Evolutionary conservation across 306 rosid species (phyloP).

Genomic region (Rosa rugosa): DNA sequence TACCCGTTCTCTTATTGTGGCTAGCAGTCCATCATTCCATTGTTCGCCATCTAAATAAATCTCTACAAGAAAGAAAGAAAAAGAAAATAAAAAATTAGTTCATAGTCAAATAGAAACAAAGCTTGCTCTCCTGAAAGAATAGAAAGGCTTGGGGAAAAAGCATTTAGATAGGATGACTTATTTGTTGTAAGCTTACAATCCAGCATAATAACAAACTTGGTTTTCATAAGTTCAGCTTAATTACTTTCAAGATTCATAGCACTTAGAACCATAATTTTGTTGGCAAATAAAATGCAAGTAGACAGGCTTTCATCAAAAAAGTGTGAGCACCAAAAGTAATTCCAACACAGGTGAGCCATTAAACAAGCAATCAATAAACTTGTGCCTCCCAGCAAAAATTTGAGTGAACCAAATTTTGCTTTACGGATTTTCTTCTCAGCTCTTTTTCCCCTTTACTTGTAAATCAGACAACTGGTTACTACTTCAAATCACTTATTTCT

Average conservation of each 20-base stretch:
- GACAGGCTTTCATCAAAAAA: not conserved
- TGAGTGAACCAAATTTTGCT: too few species aligned
- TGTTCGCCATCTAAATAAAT: constrained; percentile 65
- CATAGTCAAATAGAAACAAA: constrained; percentile 6
- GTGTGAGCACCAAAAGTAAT: constrained; percentile 1
- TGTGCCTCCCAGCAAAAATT: too few species aligned
- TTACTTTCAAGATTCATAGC: not conserved
- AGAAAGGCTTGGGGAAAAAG: not conserved
- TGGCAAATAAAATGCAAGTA: not conserved
- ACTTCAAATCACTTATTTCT: too few species aligned
- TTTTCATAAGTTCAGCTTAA: not conserved
- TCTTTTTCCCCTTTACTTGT: too few species aligned
- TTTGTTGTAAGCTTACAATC: too few species aligned
- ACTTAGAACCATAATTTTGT: not conserved
- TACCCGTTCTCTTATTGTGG: constrained; percentile 93
- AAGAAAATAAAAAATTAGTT: not conserved
- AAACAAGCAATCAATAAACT: too few species aligned
- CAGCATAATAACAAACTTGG: not conserved
- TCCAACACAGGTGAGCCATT: not conserved
- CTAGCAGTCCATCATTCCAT: constrained; percentile 94
- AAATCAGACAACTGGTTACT: too few species aligned
- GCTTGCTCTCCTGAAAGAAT: not conserved
- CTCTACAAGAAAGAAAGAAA: constrained; percentile 41
- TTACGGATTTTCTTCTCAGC: too few species aligned
- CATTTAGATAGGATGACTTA: not conserved